Percentiles rank a stretch among this genome's conserved stretches.
These are phyloP conservation scores for Colletotrichum cereale DNA, from an alignment of 2,329 filamentous ascomycete genomes.

Conservation along the genomic window DNA sequence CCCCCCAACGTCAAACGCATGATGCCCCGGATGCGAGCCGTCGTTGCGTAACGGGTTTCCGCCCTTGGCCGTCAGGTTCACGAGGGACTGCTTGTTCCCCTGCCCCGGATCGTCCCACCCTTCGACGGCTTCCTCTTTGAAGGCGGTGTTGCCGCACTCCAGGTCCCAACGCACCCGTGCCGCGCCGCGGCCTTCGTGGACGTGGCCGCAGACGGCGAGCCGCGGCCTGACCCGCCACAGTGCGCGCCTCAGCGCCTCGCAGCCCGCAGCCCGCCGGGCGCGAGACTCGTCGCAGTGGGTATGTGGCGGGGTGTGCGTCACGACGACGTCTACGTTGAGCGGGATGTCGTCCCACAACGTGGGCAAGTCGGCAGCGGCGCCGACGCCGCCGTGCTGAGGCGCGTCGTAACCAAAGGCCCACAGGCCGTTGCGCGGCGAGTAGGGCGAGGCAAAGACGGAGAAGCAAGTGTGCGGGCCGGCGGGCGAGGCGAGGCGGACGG, in stretches of 20 bases:
- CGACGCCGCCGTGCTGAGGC: conserved; percentile 41
- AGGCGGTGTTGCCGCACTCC: conserved; percentile 52
- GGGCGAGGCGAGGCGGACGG: conserved; percentile 65
- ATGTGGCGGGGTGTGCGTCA: conserved; percentile 78
- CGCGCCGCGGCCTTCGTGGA: conserved; percentile 76
- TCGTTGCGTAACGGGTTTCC: conserved; percentile 60
- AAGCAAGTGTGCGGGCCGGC: conserved; percentile 71
- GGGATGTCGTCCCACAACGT: conserved; percentile 73
- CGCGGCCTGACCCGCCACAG: conserved; percentile 73
- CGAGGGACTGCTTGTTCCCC: conserved; percentile 70
- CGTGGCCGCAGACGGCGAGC: conserved; percentile 78
- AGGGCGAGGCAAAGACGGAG: conserved; percentile 79
- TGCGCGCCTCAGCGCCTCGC: conserved; percentile 67
- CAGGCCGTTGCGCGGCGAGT: conserved; percentile 65
- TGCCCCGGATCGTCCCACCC: conserved; percentile 72
- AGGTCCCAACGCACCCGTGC: conserved; percentile 73
- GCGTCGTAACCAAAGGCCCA: conserved; percentile 78
- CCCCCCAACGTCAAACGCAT: too few relatives aligned
- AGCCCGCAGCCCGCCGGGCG: conserved; percentile 63
- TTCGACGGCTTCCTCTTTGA: conserved; percentile 58
- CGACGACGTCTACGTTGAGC: conserved; percentile 71
- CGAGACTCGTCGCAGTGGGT: conserved; percentile 67
- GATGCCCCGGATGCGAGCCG: conserved; percentile 45
- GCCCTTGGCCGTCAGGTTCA: conserved; percentile 68
- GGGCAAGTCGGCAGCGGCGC: conserved; percentile 44